Conservation (phyloP, 2,329 filamentous ascomycete genomes). For the Chalaropsis thielavioides region DNA sequence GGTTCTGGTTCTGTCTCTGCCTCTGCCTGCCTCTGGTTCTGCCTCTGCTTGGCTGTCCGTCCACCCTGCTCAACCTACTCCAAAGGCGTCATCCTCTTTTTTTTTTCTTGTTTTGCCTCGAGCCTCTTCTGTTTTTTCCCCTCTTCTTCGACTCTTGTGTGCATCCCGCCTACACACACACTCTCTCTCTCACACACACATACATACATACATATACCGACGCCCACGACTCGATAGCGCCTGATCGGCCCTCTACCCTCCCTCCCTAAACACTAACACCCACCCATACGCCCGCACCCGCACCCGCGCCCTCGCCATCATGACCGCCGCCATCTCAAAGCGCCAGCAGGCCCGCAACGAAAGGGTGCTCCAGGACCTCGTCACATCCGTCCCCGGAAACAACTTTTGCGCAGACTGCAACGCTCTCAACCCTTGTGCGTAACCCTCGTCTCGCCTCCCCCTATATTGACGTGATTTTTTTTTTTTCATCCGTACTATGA, state of each 20-base stretch:
- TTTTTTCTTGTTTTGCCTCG: no score
- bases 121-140: no score
- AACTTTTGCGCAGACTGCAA: constrained; percentile 88
- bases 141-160: no score
- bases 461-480: not conserved
- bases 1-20: not conserved
- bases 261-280: no score
- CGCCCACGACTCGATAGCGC: no score
- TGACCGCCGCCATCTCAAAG: constrained; percentile 36
- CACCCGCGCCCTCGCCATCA: constrained; percentile 6
- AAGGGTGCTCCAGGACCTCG: constrained; percentile 74
- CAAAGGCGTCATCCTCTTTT: not conserved
- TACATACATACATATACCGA: not conserved
- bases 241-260: no score
- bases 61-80: not conserved
- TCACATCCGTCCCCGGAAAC: constrained; percentile 72
- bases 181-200: no score
- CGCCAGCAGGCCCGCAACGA: constrained; percentile 97
- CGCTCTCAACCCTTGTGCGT: constrained; percentile 76
- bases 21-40: not conserved
- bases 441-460: constrained; percentile 10
- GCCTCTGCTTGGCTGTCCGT: not conserved
- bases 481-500: not conserved
- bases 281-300: no score
- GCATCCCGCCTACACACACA: no score